Conservation (phyloP, 2,329 filamentous ascomycete species). For the Pyricularia grisea region DNA sequence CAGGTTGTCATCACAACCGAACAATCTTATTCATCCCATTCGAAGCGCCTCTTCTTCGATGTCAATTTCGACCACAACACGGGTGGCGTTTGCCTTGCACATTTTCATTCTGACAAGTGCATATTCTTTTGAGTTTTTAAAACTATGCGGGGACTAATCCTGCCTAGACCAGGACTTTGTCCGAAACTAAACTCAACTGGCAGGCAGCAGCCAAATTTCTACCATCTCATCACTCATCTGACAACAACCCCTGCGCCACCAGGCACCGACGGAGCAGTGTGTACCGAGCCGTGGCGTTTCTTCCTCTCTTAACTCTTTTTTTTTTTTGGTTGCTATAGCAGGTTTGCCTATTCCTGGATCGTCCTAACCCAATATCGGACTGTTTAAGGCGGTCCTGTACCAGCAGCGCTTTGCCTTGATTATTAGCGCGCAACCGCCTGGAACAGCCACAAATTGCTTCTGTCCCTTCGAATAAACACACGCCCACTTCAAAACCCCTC, state of each 20-base stretch:
- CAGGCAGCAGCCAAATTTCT: not conserved
- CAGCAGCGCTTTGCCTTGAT: not conserved
- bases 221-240: not conserved
- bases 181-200: not conserved
- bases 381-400: not conserved
- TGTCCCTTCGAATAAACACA: not conserved
- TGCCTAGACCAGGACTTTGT: not conserved
- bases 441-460: not conserved
- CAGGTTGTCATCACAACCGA: not conserved
- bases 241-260: not conserved
- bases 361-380: not conserved
- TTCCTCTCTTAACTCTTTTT: not conserved
- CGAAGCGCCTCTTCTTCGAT: not conserved
- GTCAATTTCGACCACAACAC: not conserved
- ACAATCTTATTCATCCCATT: not conserved
- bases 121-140: not conserved
- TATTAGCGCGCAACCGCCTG: not conserved
- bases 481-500: not conserved
- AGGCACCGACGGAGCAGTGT: not conserved
- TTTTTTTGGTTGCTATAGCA: not conserved
- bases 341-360: not conserved
- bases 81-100: not conserved
- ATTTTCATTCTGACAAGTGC: no score
- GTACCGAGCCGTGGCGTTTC: not conserved
- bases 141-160: not conserved